These are phyloP conservation scores for Monascus ruber DNA, from an alignment of 2,329 filamentous ascomycete genomes.

Conservation along the genomic window DNA sequence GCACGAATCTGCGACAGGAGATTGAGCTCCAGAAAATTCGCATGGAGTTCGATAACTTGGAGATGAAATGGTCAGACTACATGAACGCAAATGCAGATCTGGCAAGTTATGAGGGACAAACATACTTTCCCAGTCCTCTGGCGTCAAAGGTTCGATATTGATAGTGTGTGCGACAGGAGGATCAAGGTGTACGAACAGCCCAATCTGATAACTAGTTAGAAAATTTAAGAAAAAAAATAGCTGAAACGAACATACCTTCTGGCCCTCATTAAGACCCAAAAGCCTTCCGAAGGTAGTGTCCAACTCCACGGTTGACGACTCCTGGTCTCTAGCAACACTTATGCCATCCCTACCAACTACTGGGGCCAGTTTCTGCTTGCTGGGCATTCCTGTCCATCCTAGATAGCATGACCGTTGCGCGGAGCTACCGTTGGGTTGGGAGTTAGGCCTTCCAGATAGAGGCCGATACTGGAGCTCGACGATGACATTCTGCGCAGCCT, in stretches of 20 bases:
- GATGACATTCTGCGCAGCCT: conserved; percentile 92
- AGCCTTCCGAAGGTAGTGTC: conserved; percentile 73
- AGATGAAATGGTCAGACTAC: background rate
- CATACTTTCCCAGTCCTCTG: conserved; percentile 87
- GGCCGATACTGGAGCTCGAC: conserved; percentile 76
- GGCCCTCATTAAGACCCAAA: conserved; percentile 66
- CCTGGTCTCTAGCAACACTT: conserved; percentile 57
- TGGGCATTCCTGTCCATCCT: conserved; percentile 97
- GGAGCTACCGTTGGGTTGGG: conserved; percentile 35
- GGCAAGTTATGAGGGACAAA: conserved; percentile 6
- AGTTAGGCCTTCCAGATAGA: conserved; percentile 38
- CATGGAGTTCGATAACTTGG: conserved; percentile 81
- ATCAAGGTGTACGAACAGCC: conserved; percentile 66
- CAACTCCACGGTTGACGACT: conserved; percentile 68
- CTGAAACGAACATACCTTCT: conserved; percentile 49
- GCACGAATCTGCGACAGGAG: conserved; percentile 86
- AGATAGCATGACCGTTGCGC: conserved; percentile 65
- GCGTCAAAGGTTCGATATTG: conserved; percentile 89
- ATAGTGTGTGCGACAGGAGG: conserved; percentile 86
- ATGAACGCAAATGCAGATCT: conserved; percentile 1
- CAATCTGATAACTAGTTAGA: conserved; percentile 36
- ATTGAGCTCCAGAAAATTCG: conserved; percentile 89
- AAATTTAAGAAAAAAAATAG: conserved; percentile 22
- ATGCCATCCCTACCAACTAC: conserved; percentile 66
- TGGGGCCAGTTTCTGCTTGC: conserved; percentile 67